phyloP scores from a whole-genome alignment of 306 rosid genomes.

The Begonia fuchsioides region DNA sequence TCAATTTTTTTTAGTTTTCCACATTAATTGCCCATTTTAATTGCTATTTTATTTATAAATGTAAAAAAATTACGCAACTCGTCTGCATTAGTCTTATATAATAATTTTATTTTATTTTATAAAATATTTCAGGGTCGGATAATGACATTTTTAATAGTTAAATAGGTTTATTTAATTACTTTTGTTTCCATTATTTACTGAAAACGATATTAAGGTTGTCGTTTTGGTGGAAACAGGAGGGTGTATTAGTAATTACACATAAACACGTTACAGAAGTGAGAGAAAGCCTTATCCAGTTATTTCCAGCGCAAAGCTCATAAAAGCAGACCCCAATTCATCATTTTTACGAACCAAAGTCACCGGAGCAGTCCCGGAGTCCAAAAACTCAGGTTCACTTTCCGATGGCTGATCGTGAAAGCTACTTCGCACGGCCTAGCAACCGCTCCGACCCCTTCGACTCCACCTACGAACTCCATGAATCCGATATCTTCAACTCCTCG shows the following conservation, averaged over 20 bases:
- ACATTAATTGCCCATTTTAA: too few species aligned
- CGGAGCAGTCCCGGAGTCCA: too few species aligned
- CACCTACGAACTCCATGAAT: constrained; percentile 59
- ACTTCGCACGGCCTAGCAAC: constrained; percentile 28
- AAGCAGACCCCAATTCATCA: neutral
- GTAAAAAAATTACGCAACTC: too few species aligned
- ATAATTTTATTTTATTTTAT: too few species aligned
- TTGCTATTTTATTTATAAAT: too few species aligned
- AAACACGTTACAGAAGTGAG: neutral
- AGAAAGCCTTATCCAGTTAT: neutral
- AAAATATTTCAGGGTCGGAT: too few species aligned
- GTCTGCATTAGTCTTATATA: too few species aligned
- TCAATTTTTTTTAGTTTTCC: too few species aligned
- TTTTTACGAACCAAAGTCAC: neutral
- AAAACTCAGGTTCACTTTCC: too few species aligned
- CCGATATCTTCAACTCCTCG: constrained; percentile 51
- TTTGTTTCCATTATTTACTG: too few species aligned
- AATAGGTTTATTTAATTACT: too few species aligned
- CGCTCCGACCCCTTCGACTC: constrained; percentile 20
- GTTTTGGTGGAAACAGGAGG: neutral
- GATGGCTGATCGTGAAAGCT: constrained; percentile 52
- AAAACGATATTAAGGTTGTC: neutral
- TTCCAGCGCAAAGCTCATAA: neutral
- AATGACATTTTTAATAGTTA: too few species aligned
- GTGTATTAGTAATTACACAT: neutral